These are phyloP conservation scores for Podospora fimiseda DNA, from an alignment of 495 filamentous ascomycete species.

Conservation along the genomic window DNA sequence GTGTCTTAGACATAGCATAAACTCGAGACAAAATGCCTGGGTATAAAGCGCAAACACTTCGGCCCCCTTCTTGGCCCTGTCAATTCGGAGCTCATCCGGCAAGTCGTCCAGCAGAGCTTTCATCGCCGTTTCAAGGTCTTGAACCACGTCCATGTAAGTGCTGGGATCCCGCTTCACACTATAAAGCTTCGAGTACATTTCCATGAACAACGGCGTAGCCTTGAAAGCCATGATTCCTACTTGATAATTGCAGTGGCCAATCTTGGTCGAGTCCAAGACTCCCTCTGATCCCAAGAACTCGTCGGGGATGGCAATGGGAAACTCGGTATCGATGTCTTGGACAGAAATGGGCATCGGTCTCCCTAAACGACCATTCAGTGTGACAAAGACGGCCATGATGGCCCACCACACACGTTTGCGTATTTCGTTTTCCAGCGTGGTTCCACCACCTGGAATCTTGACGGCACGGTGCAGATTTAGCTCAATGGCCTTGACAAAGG, in stretches of 20 bases:
- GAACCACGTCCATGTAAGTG: slow-evolving; percentile 56
- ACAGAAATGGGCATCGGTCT: slow-evolving; percentile 64
- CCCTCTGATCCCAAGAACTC: slow-evolving; percentile 52
- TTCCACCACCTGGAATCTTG: slow-evolving; percentile 48
- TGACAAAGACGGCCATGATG: slow-evolving; percentile 54
- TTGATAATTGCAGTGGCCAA: slow-evolving; percentile 55
- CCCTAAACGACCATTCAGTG: slow-evolving; percentile 65
- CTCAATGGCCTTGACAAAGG: slow-evolving; percentile 61
- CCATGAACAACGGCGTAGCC: slow-evolving; percentile 54
- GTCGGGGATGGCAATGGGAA: slow-evolving; percentile 63
- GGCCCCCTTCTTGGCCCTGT: slow-evolving; percentile 44
- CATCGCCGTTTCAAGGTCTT: slow-evolving; percentile 55
- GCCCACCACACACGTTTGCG: slow-evolving; percentile 74
- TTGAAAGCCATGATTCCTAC: slow-evolving; percentile 58
- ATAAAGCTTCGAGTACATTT: slow-evolving; percentile 69
- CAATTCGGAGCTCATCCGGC: slow-evolving; percentile 46
- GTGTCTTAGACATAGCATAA: slow-evolving; percentile 54
- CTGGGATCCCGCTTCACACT: slow-evolving; percentile 50
- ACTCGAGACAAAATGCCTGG: slow-evolving; percentile 42
- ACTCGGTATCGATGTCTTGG: slow-evolving; percentile 69
- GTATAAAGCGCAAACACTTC: slow-evolving; percentile 47
- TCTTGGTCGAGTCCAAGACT: slow-evolving; percentile 39
- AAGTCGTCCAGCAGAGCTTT: slow-evolving; percentile 49
- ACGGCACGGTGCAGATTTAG: slow-evolving; percentile 65
- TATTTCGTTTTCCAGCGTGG: slow-evolving; percentile 61